Evolutionary conservation across 139 green algal species (phyloP), one percentile per base, ranked within the genome.

Genomic region (Pycnococcus provasolii): DNA sequence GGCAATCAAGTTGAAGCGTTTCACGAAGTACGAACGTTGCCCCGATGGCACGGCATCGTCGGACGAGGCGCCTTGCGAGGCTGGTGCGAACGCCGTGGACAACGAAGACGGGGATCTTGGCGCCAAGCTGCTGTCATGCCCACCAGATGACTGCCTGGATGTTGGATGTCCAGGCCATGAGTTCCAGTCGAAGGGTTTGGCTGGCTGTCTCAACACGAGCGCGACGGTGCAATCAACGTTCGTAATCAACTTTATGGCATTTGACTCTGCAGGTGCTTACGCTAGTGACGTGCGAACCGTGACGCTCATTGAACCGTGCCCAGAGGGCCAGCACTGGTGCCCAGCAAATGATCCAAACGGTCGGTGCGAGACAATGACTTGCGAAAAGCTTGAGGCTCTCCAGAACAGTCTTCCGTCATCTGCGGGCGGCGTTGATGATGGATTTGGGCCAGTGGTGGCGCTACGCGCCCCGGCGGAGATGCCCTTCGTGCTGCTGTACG

Each of bases 141-240:
- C 50, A 37, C 50, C 50, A 11, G 50, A 55, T 13, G 13, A 13
- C 50, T 55, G 50, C 50, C 11, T 55, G 13, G 50, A 55, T 13
- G 13, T 55, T 11, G 50, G 50, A 13, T 55, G 50, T 13, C 50
- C 50, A 37, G 50, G 13, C 11, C 50, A 55, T 13, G 50, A 55
- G 50, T 55, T 55, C 13, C 11, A 37, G 50, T 13, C 11, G 11
- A 55, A 55, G 50, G 50, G 50, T 11, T 13, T 55, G 50, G 50
- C 50, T 37, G 50, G 50, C 50, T 55, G 50, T 13, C 50, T 55
- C 11, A 55, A 55, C 50, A 55, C 50, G 50, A 55, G 50, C 50
- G 50, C 50, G 11, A 13, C 50, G 13, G 50, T 55, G 50, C 11
- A 13, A 11, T 37, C 50, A 11, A 13, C 13, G 50, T 55, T 55